Evolutionary conservation across 768 basidiomycete species (phyloP).

Genomic region (Lactifluus echinatus): DNA sequence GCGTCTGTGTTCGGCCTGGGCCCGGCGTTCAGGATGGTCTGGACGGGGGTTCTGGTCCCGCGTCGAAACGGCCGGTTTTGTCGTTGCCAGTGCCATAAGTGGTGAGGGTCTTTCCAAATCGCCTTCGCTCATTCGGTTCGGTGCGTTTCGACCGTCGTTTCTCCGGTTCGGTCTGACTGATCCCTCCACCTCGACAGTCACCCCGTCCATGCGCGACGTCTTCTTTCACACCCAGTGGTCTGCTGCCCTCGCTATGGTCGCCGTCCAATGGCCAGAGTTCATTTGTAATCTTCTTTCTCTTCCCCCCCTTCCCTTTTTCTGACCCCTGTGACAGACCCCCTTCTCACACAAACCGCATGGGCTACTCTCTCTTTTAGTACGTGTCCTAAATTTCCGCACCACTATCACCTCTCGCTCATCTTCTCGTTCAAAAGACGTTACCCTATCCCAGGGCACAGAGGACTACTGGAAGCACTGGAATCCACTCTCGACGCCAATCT

Average conservation of each 20-base stretch:
- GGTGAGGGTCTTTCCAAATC: slow-evolving; percentile 82
- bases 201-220: slow-evolving; percentile 87
- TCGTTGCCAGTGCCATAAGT: slow-evolving; percentile 87
- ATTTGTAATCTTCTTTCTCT: slow-evolving; percentile 52
- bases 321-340: slow-evolving; percentile 53
- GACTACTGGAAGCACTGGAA: slow-evolving; percentile 51
- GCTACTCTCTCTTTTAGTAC: slow-evolving; percentile 69
- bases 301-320: background rate
- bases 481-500: slow-evolving; percentile 49
- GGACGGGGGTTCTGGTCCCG: slow-evolving; percentile 58
- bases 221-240: slow-evolving; percentile 94
- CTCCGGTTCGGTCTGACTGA: background rate
- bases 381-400: slow-evolving; percentile 19
- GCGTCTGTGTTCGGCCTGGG: slow-evolving; percentile 79
- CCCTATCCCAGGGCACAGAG: slow-evolving; percentile 43
- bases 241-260: slow-evolving; percentile 81
- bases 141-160: slow-evolving; percentile 38
- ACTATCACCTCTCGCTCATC: background rate
- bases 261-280: slow-evolving; percentile 91
- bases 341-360: slow-evolving; percentile 85
- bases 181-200: slow-evolving; percentile 42
- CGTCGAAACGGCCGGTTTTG: slow-evolving; percentile 77
- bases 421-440: slow-evolving; percentile 48
- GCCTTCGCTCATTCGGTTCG: slow-evolving; percentile 82
- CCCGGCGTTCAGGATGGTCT: slow-evolving; percentile 52